Evolutionary conservation across 495 filamentous ascomycete genomes (phyloP), one percentile per base, ranked within the genome.

Genomic region (Oidiodendron maius): DNA sequence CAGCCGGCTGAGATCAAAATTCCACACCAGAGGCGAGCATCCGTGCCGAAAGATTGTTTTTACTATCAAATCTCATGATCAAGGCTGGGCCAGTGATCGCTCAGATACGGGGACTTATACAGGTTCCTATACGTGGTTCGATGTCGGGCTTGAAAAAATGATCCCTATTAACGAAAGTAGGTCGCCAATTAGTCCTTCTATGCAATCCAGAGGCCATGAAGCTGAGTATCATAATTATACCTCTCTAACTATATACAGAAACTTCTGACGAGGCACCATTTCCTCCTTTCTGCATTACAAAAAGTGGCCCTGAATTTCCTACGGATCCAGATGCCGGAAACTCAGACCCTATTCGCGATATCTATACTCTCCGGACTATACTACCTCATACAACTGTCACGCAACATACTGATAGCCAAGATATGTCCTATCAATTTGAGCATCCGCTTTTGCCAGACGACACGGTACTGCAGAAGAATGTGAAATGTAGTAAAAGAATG

Each of bases 101-200:
- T 15, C 21, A 3, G 17, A 40, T 1, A 58, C 64, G 4, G 63
- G 72, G 34, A 77, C 71, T n/a, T 87, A 77, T 55, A 47, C 63
- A 3, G 63, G 56, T 12, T 82, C 81, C 0, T 85, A 64, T 60
- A 87, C 83, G 0, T 90, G 84, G 84, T 88, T 88, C 55, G 84
- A 86, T 37, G 74, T 69, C 3, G 81, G 81, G 0, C 51, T 75
- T 15, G 75, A 79, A 40, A 64, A 69, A 12, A 65, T 74, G 17
- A 47, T n/a, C 21, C 46, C 57, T 8, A 38, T 30, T 20, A 21
- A 35, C 1, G 39, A 45, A 46, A 16, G 32, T 35, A 17, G 13
- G 24, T 20, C 8, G 21, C n/a, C 6, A 48, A 30, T n/a, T n/a
- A 41, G 12, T 28, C 44, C 25, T 12, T 3, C 24, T n/a, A n/a